Evolutionary conservation across 169 alveolate genomes (phyloP), one percentile per base, ranked within the genome.

Genomic region (Eimeria acervulina): DNA sequence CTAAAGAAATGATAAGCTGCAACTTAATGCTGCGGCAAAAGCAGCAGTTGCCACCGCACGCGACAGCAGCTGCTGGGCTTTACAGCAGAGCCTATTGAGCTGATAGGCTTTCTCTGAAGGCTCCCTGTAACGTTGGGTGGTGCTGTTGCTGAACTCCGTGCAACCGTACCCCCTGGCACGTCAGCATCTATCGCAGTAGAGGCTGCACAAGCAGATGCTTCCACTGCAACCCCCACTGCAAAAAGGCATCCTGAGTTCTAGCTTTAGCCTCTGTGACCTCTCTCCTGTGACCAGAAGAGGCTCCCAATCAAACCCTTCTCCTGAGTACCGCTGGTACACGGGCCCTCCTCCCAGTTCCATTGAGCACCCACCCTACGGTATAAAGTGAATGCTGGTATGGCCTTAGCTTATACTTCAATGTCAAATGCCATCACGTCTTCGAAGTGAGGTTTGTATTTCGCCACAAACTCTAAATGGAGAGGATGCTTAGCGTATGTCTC

Each of bases 401-500:
- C 23, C 78, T 61, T 31, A 38, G 8, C 28, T 61, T 19, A 78
- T 36, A 92, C 10, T 78, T 63, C 90, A 28, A 92, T 63, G 84
- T 92, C 95, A 17, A 92, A 51, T 2, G 95, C 95, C 95, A 92
- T 92, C 8, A 92, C 95, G n/a, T 92, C 95, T 78, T 92, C 95
- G 52, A 92, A 80, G 42, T 76, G 84, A 0, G 90, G 92, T 36
- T 55, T 92, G 91, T 52, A 78, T 28, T 59, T 92, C 59, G 84
- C 81, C 52, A 92, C 85, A 31, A 92, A 92, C 19, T 33, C 68
- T n/a, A 52, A 23, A 40, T 92, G 95, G 23, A 31, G 55, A n/a
- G 95, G 95, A 31, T 92, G 95, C 47, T 59, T 51, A 31, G 91
- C 38, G 28, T 92, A 92, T 28, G 61, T 76, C 40, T 74, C 52